Base-by-base conservation (phyloP, 805 yeast species). In the Ogataea paraovalis region DNA sequence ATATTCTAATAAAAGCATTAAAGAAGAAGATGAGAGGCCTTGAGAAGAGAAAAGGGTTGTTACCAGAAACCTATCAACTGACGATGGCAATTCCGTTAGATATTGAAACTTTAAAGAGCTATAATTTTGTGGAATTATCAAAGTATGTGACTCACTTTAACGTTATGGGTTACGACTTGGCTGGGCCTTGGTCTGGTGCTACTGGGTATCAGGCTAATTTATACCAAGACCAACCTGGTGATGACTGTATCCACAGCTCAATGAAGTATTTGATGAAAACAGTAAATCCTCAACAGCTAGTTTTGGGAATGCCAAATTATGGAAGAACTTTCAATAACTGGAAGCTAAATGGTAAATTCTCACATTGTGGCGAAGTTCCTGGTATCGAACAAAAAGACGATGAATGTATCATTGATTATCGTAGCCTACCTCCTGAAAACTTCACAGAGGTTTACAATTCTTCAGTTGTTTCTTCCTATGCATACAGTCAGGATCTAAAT, bases 101-200 rank as follows among this genome's bases (percentile, higher is more conserved):
- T 9, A 56, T 63, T 0, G 78, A 75, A 4, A 73, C 75, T 45
- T 59, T 82, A 16, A 44, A 56, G 3, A 51, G 62, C 5, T 68
- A 84, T 44, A 64, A 75, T 4, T 57, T 90, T 1, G 43, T 52
- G 1, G 74, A 73, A n/a, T 74, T 92, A 76, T 83, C 84, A 54
- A 59, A 61, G 21, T 73, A 74, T 54, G 59, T 94, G 16, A 69
- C 80, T 18, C 79, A 80, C 54, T 90, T 91, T 85, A 91, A 92
- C 61, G 63, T 94, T 49, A 92, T 92, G 98, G 81, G 94, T 18
- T 92, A 94, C 64, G 98, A 94, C 63, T 86, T 83, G 56, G 68
- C 82, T 1, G 98, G 97, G 0, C 71, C 77, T 8, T 88, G 96
- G 96, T 80, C 87, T 1, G 57, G 63, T 0, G 53, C 41, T 2